Evolutionary conservation across 805 yeast species (phyloP).

Genomic region (Metschnikowia sp.): DNA sequence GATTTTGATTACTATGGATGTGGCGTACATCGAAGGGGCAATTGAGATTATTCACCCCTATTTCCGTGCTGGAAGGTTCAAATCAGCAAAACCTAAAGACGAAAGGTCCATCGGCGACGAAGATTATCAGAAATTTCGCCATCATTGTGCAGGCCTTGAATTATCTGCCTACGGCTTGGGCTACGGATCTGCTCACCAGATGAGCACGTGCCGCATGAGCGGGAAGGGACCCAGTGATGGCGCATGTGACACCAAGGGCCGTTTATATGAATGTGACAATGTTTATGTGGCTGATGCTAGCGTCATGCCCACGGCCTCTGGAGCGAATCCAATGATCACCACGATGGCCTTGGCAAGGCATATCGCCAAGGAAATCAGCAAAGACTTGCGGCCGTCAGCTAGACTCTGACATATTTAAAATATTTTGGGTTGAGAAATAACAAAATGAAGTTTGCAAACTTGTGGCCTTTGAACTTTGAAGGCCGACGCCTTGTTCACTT

Average conservation of each 20-base stretch:
- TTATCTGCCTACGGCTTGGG: slow-evolving; percentile 27
- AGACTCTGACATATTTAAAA: slow-evolving; percentile 19
- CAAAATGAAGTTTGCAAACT: too few relatives aligned
- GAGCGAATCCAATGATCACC: slow-evolving; percentile 53
- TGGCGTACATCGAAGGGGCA: slow-evolving; percentile 49
- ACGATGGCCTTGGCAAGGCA: slow-evolving; percentile 47
- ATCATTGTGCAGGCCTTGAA: slow-evolving; percentile 23
- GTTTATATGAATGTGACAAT: slow-evolving; percentile 45
- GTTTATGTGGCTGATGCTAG: slow-evolving; percentile 50
- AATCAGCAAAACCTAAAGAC: slow-evolving; percentile 30
- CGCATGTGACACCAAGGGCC: slow-evolving; percentile 44
- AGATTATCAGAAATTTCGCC: slow-evolving; percentile 42
- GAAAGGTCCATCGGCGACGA: slow-evolving; percentile 39
- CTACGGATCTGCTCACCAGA: slow-evolving; percentile 52
- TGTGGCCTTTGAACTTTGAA: too few relatives aligned
- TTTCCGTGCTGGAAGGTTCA: slow-evolving; percentile 35
- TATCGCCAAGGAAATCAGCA: slow-evolving; percentile 35
- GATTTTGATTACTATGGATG: slow-evolving; percentile 38
- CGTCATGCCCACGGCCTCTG: slow-evolving; percentile 50
- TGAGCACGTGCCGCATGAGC: slow-evolving; percentile 50
- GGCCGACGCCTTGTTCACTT: too few relatives aligned
- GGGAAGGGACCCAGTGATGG: slow-evolving; percentile 44
- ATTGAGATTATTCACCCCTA: slow-evolving; percentile 37
- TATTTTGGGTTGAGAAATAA: too few relatives aligned
- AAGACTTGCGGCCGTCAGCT: slow-evolving; percentile 27